Conservation (phyloP, 2,329 filamentous ascomycete species). For the Akanthomyces dipterigenus region DNA sequence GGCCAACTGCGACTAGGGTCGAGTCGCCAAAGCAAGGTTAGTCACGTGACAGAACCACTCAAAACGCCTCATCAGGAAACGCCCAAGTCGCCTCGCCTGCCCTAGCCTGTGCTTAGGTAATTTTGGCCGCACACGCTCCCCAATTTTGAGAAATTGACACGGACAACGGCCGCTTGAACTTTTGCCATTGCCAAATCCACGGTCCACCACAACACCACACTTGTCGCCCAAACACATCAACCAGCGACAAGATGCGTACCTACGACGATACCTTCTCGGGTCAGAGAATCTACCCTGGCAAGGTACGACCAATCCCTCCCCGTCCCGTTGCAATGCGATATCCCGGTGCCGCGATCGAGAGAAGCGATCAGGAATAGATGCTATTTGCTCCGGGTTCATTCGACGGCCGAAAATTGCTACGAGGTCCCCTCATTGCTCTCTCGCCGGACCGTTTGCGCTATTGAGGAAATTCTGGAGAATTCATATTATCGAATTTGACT, state of each 20-base stretch:
- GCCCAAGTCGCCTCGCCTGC: conserved; percentile 1
- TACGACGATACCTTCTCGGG: conserved; percentile 62
- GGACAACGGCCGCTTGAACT: conserved; percentile 26
- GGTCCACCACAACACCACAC: conserved; percentile 33
- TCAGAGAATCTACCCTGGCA: conserved; percentile 61
- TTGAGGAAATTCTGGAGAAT: neutral
- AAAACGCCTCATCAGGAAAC: neutral
- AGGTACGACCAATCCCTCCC: conserved; percentile 41
- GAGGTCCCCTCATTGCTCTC: neutral
- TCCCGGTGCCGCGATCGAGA: conserved; percentile 2
- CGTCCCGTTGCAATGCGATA: conserved; percentile 1
- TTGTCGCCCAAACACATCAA: conserved; percentile 35
- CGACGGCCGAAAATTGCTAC: neutral
- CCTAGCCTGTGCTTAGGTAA: conserved; percentile 30
- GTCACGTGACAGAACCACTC: conserved; percentile 2
- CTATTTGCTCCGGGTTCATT: too few relatives aligned
- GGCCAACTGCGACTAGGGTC: neutral
- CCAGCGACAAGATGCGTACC: conserved; percentile 53
- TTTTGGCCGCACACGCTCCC: conserved; percentile 27
- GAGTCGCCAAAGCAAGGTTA: neutral
- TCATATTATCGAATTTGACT: neutral
- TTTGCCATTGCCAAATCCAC: conserved; percentile 32
- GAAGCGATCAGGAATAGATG: conserved; percentile 4
- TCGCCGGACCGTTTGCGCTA: neutral
- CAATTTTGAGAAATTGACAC: conserved; percentile 35